Conservation (phyloP, 2,329 filamentous ascomycete species). For the Cytospora piceae region DNA sequence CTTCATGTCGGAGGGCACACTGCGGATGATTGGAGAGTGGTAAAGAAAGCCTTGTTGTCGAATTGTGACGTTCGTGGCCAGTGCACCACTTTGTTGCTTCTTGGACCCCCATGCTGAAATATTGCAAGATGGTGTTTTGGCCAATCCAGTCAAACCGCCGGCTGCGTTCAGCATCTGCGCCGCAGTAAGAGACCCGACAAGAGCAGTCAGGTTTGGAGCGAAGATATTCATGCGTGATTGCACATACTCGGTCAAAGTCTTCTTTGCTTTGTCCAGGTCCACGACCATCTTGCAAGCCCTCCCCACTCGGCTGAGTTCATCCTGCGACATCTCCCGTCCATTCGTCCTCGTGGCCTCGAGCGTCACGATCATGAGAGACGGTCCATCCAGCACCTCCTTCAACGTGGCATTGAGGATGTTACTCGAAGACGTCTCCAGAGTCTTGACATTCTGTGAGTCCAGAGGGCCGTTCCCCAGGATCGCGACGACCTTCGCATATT, state of each 20-base stretch:
- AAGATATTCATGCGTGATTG: slow-evolving; percentile 97
- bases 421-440: slow-evolving; percentile 73
- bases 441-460: slow-evolving; percentile 78
- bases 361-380: slow-evolving; percentile 92
- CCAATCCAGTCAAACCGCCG: slow-evolving; percentile 84
- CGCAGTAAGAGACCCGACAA: slow-evolving; percentile 90
- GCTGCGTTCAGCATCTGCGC: slow-evolving; percentile 96
- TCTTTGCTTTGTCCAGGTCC: slow-evolving; percentile 85
- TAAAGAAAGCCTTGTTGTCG: slow-evolving; percentile 93
- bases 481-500: slow-evolving; percentile 93
- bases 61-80: slow-evolving; percentile 90
- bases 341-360: slow-evolving; percentile 91
- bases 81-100: slow-evolving; percentile 74
- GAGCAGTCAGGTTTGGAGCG: slow-evolving; percentile 86
- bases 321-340: slow-evolving; percentile 74
- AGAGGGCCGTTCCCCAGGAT: slow-evolving; percentile 92
- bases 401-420: slow-evolving; percentile 79
- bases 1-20: slow-evolving; percentile 83
- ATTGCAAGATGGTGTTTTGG: slow-evolving; percentile 93
- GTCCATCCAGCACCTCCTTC: slow-evolving; percentile 81
- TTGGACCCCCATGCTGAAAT: slow-evolving; percentile 89
- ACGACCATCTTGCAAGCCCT: slow-evolving; percentile 86
- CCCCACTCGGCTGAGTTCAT: slow-evolving; percentile 74
- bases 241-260: slow-evolving; percentile 86
- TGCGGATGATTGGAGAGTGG: slow-evolving; percentile 85